Percentiles rank a stretch among this genome's conserved stretches.
Conservation (phyloP, 2,329 filamentous ascomycete genomes). For the Cladorrhinum sp. region DNA sequence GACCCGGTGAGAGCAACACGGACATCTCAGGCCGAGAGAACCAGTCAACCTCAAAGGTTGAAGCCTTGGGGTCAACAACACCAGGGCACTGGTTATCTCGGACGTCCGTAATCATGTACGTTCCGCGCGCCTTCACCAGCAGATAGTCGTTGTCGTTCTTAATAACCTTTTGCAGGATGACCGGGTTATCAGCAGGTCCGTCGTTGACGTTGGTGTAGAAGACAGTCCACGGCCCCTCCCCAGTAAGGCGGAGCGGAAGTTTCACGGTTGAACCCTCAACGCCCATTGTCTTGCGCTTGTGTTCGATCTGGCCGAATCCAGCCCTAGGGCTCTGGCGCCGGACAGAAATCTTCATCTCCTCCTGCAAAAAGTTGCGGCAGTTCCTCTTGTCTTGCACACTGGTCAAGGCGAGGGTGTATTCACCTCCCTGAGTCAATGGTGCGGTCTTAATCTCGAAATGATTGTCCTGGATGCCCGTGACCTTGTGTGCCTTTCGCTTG, state of each 20-base stretch:
- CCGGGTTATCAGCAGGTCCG: constrained; percentile 36
- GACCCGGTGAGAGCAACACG: constrained; percentile 62
- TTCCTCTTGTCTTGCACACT: constrained; percentile 82
- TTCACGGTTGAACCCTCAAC: constrained; percentile 72
- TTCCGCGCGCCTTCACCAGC: constrained; percentile 63
- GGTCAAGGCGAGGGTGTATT: constrained; percentile 82
- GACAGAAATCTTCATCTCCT: constrained; percentile 81
- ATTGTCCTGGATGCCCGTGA: constrained; percentile 60
- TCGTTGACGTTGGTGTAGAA: constrained; percentile 68
- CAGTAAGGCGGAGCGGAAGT: constrained; percentile 80
- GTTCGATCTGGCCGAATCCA: constrained; percentile 81
- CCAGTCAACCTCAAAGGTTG: constrained; percentile 78
- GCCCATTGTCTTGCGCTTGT: constrained; percentile 69
- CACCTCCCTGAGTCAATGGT: constrained; percentile 73
- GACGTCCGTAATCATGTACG: constrained; percentile 77
- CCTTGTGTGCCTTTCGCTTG: constrained; percentile 69
- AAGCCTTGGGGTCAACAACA: constrained; percentile 69
- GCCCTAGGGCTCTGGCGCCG: constrained; percentile 84
- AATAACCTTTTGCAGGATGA: constrained; percentile 47
- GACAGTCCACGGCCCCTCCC: constrained; percentile 80
- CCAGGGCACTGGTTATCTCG: constrained; percentile 80
- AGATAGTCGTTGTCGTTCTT: constrained; percentile 65
- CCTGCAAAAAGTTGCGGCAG: constrained; percentile 82
- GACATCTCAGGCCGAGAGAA: constrained; percentile 73
- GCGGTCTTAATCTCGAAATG: constrained; percentile 72